Conservation (phyloP, 2,329 filamentous ascomycete species). For the Ustulina deusta region DNA sequence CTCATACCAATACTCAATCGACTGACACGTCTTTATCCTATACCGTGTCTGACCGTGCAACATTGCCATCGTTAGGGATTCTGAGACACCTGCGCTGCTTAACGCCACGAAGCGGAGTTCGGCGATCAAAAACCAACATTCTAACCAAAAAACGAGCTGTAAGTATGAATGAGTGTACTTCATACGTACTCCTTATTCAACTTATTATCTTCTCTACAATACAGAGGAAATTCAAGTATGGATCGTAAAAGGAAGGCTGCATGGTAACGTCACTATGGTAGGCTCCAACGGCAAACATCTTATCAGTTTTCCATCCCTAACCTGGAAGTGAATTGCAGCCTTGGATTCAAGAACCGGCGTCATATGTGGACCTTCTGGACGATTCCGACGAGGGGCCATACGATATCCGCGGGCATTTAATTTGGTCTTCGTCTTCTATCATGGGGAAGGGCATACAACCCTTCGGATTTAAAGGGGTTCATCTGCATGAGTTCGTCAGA, state of each 20-base stretch:
- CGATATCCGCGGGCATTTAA: background rate
- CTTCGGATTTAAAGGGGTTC: background rate
- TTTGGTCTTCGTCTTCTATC: background rate
- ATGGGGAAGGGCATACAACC: background rate
- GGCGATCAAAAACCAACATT: background rate
- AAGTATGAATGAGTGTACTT: background rate
- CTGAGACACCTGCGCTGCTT: conserved; percentile 1
- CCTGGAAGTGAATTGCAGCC: background rate
- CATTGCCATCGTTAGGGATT: background rate
- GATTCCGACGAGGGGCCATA: background rate
- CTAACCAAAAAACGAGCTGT: background rate
- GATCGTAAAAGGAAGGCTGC: background rate
- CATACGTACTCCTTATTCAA: background rate
- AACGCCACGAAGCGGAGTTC: background rate
- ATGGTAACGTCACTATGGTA: background rate
- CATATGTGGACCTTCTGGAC: background rate
- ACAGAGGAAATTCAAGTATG: background rate
- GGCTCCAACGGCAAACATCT: background rate
- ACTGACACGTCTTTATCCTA: conserved; percentile 12
- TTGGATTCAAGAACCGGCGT: background rate
- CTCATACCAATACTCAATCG: background rate
- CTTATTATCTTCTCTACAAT: background rate
- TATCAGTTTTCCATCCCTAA: background rate
- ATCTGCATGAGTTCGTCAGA: background rate
- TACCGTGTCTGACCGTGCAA: no score